Evolutionary conservation across 2,329 filamentous ascomycete species (phyloP), one percentile per base, ranked within the genome.

Genomic region (Fusarium sacchari): DNA sequence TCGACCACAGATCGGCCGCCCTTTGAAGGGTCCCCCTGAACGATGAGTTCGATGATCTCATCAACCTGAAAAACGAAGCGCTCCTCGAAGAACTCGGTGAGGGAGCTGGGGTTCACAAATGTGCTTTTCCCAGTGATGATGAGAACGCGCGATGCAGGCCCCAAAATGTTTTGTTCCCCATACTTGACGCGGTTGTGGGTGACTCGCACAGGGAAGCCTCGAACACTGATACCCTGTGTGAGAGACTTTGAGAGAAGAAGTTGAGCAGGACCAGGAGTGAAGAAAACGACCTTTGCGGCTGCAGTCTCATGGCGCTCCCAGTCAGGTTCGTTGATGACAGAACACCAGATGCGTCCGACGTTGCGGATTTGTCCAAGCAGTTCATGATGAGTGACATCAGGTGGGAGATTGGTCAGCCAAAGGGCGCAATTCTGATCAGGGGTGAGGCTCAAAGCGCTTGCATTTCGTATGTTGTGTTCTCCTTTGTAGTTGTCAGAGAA

Each of bases 201-300:
- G 4, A 88, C 83, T 5, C 78, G 80, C 9, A 84, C 82, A 7
- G 76, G 65, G 55, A 81, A 80, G 9, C 80, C 79, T 3, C 81
- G 76, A 20, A 88, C 79, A 11, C 71, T 60, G 28, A 87, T 80
- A 6, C 83, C 82, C 22, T 68, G 59, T 7, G 69, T 74, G 58
- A 72, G 68, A 1, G 79, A 75, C 30, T 67, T 53, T 20, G 69
- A 59, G 3, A 82, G 73, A 3, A 83, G 76, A 8, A 57, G 61
- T 59, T 83, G 81, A 0, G 86, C 86, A 0, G 82, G 80, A 0
- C 43, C 39, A 5, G 84, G 80, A 14, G 81, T 81, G 71, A 87
- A 88, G 73, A 88, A 88, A 36, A 87, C 83, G 18, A 88, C 71
- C 76, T 88, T 88, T 24, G 85, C 85, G 0, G 86, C 86, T n/a